A percentile compares a stretch with the other conserved stretches of the same genome.
Conservation (phyloP, 495 filamentous ascomycete species). For the Tuber melanosporum region DNA sequence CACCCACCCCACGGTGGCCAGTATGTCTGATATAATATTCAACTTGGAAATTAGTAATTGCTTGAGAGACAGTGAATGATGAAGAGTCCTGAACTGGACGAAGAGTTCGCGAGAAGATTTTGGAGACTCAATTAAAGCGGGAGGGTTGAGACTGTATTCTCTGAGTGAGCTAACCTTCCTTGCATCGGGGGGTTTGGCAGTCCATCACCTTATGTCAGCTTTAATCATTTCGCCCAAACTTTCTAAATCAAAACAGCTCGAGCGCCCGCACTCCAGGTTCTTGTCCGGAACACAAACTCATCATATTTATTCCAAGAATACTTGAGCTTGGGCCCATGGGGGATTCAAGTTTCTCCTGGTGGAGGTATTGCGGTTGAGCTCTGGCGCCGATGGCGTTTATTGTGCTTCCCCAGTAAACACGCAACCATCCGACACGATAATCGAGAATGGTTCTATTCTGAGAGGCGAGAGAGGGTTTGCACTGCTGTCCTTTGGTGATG, state of each 20-base stretch:
- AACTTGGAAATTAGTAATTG: background rate
- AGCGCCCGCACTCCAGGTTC: background rate
- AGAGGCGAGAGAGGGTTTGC: background rate
- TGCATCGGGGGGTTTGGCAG: background rate
- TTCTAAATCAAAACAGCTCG: background rate
- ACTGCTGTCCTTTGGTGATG: accelerated
- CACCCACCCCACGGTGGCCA: background rate
- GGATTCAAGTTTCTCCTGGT: background rate
- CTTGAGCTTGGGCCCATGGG: background rate
- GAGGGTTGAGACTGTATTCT: background rate
- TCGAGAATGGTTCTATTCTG: background rate
- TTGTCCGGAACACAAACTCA: background rate
- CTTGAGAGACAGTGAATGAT: background rate
- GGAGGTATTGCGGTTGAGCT: background rate
- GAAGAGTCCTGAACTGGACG: background rate
- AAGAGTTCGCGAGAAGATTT: background rate
- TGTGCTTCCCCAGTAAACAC: background rate
- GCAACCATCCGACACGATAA: background rate
- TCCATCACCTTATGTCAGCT: background rate
- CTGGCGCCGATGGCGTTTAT: background rate
- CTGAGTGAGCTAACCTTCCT: background rate
- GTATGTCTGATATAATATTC: background rate
- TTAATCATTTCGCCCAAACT: background rate
- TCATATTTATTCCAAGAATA: background rate
- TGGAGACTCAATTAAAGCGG: background rate